Base-by-base conservation (phyloP, 1,139 yeast species). In the Nakaseomyces delphensis region DNA sequence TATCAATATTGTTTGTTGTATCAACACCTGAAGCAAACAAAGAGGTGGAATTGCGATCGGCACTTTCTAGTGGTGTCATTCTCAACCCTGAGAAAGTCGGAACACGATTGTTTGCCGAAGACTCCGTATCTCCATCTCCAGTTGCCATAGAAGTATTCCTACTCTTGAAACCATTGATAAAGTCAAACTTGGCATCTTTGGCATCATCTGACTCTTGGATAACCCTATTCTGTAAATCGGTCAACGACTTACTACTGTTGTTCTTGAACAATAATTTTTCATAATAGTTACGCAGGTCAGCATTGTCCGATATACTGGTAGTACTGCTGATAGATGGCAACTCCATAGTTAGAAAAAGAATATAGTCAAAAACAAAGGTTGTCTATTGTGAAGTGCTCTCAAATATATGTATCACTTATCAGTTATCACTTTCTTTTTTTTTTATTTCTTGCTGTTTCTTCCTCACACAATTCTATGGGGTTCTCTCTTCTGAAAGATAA, bases 321-420 rank as follows among this genome's bases (percentile, higher is more conserved):
- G 59, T 54, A 43, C 63, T 59, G 43, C 53, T 60, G n/a, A 60
- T 53, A 23, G 61, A 56, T n/a, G 63, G 64, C 27, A 58, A 44
- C 38, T 57, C 63, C 23, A 40, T 40, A 20, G 6, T n/a, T 15
- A 21, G 24, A 21, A 25, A 25, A 25, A 25, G 28, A 25, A 25
- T 25, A 25, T 25, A 10, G 28, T 25, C 28, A 25, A 25, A 24
- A 21, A n/a, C n/a, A n/a, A n/a, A n/a, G n/a, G n/a, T n/a, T n/a
- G n/a, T n/a, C n/a, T n/a, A n/a, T n/a, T n/a, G n/a, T n/a, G n/a
- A n/a, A n/a, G n/a, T n/a, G n/a, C n/a, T n/a, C n/a, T n/a, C n/a
- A n/a, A n/a, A n/a, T n/a, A n/a, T n/a, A n/a, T n/a, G n/a, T n/a
- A n/a, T n/a, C n/a, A n/a, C n/a, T n/a, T n/a, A n/a, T n/a, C n/a